A percentile compares a stretch with the other conserved stretches of the same genome.
Evolutionary conservation across 1,284 basidiomycete species (phyloP).

Genomic region (Inonotus obliquus): DNA sequence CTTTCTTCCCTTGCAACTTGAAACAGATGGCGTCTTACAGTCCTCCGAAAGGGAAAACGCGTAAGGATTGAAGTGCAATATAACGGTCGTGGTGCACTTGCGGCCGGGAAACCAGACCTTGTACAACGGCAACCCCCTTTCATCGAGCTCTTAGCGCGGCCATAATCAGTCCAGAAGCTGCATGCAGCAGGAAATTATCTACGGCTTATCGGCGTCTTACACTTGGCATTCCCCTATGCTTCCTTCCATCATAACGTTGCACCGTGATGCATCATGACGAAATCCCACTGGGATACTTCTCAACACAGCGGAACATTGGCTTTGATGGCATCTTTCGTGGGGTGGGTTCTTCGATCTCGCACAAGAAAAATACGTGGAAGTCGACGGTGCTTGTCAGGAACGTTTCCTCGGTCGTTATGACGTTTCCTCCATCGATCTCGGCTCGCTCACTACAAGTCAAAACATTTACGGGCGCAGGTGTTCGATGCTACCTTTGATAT

Average conservation of each 20-base stretch:
- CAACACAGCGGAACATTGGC: no score
- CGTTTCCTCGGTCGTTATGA: no score
- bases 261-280: not conserved
- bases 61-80: constrained; percentile 67
- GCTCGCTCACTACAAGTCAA: no score
- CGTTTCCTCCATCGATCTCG: no score
- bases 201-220: not conserved
- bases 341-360: no score
- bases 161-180: not conserved
- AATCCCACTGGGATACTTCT: no score
- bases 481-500: no score
- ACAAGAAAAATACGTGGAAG: no score
- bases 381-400: no score
- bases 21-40: constrained; percentile 61
- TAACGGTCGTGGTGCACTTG: constrained; percentile 57
- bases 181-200: not conserved
- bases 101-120: constrained; percentile 39
- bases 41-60: constrained; percentile 54
- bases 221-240: not conserved
- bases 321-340: no score
- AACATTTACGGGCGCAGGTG: no score
- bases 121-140: constrained; percentile 54
- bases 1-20: not conserved
- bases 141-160: constrained; percentile 34
- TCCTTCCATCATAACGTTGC: no score